Base-by-base conservation (phyloP, 2,329 filamentous ascomycete genomes). In the Sarocladium strictum region DNA sequence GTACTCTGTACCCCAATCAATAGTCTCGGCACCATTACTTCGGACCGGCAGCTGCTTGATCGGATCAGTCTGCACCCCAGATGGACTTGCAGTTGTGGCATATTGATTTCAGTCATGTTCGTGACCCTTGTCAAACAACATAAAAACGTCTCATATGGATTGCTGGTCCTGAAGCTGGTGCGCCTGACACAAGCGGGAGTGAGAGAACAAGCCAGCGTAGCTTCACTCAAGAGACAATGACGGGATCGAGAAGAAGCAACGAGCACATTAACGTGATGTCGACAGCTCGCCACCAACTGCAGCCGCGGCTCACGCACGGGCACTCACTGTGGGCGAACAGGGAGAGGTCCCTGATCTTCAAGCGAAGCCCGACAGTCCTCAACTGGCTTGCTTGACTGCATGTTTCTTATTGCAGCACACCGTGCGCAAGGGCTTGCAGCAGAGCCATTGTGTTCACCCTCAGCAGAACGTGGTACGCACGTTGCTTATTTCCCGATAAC, bases 401-500 rank as follows among this genome's bases (percentile, higher is more conserved):
- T n/a, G n/a, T n/a, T n/a, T n/a, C n/a, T n/a, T n/a, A n/a, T n/a
- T n/a, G n/a, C n/a, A n/a, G n/a, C 23, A 40, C 43, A 29, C 23
- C n/a, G 21, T 12, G 19, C 23, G 11, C 43, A 29, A 19, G 26
- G 24, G 47, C 23, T 21, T 51, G 27, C 47, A 51, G n/a, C 15
- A 17, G 26, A 49, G 43, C 23, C 43, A n/a, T 19, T n/a, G 14
- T 26, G 5, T 32, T 35, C 47, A 51, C 35, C n/a, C 19, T n/a
- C 12, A 19, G 3, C n/a, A 19, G 47, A 33, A 35, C 3, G 5
- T 33, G 26, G 47, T 35, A 29, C 27, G 10, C 47, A 51, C 47
- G 47, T 35, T 51, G 27, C 47, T 51, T 51, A 51, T 51, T 51
- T 29, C 47, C 47, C 47, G 29, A n/a, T 14, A 21, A 51, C 26